Evolutionary conservation across 106 monocot genomes (phyloP).

Genomic region (Allium sativum): DNA sequence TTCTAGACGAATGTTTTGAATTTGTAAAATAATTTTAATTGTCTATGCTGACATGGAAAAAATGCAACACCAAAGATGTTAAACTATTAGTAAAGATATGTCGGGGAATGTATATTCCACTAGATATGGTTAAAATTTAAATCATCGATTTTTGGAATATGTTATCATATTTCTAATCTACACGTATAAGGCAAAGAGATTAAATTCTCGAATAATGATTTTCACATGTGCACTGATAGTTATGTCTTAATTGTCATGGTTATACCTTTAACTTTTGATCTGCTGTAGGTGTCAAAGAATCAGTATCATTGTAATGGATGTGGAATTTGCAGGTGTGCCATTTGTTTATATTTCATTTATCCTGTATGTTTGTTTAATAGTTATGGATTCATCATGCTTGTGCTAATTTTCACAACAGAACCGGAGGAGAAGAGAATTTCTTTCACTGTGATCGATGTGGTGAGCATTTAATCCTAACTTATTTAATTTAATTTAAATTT

Average conservation of each 20-base stretch:
- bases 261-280: neutral
- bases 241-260: neutral
- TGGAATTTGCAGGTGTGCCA: conserved; percentile 64
- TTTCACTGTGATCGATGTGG: conserved; percentile 75
- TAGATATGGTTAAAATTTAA: no score
- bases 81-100: no score
- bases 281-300: conserved; percentile 50
- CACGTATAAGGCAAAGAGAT: no score
- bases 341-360: neutral
- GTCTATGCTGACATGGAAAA: no score
- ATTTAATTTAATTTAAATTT: no score
- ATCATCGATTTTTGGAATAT: no score
- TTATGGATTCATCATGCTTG: conserved; percentile 3
- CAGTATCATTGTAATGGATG: conserved; percentile 81
- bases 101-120: no score
- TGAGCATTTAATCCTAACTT: conserved; percentile 10
- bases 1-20: no score
- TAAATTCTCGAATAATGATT: neutral
- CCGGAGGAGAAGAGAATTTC: conserved; percentile 72
- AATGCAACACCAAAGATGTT: no score
- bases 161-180: no score
- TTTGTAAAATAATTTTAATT: no score
- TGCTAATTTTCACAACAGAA: conserved; percentile 22
- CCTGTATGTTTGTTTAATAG: neutral
- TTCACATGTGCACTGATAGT: neutral